A percentile compares a stretch with the other conserved stretches of the same genome.
phyloP scores from a whole-genome alignment of 2,329 filamentous ascomycete species.

The Microcyclospora tardicrescens region DNA sequence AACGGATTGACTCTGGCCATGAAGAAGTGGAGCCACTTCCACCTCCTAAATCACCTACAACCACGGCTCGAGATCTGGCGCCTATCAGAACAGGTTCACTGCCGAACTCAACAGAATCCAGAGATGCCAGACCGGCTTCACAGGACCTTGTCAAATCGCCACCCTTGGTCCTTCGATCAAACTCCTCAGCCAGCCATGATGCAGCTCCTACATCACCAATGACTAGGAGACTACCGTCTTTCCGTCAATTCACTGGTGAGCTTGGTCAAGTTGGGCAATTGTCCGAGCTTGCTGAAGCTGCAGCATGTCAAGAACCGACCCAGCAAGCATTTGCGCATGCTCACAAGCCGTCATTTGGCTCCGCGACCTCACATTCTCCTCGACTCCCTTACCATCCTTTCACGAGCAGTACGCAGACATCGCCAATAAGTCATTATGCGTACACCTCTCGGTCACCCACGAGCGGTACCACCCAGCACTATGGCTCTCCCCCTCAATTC shows the following conservation, averaged over 20 bases:
- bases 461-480: slow-evolving; percentile 9
- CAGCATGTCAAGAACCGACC: slow-evolving; percentile 10
- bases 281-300: slow-evolving; percentile 17
- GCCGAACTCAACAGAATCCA: not conserved
- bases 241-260: slow-evolving; percentile 17
- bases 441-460: slow-evolving; percentile 14
- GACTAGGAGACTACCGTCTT: slow-evolving; percentile 19
- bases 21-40: no score
- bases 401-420: slow-evolving; percentile 14
- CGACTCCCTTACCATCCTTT: slow-evolving; percentile 13
- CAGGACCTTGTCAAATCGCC: slow-evolving; percentile 8
- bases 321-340: slow-evolving; percentile 11
- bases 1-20: no score
- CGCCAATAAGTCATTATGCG: slow-evolving; percentile 12
- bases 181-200: slow-evolving; percentile 7
- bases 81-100: not conserved
- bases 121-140: not conserved
- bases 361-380: slow-evolving; percentile 18
- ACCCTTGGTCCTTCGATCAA: slow-evolving; percentile 15
- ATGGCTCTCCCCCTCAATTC: slow-evolving; percentile 14
- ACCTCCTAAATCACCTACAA: no score
- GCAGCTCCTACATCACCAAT: slow-evolving; percentile 10
- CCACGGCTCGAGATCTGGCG: not conserved
- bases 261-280: slow-evolving; percentile 5
- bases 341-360: slow-evolving; percentile 17